Base-by-base conservation (phyloP, 495 filamentous ascomycete genomes). In the Trichoderma parareesei region DNA sequence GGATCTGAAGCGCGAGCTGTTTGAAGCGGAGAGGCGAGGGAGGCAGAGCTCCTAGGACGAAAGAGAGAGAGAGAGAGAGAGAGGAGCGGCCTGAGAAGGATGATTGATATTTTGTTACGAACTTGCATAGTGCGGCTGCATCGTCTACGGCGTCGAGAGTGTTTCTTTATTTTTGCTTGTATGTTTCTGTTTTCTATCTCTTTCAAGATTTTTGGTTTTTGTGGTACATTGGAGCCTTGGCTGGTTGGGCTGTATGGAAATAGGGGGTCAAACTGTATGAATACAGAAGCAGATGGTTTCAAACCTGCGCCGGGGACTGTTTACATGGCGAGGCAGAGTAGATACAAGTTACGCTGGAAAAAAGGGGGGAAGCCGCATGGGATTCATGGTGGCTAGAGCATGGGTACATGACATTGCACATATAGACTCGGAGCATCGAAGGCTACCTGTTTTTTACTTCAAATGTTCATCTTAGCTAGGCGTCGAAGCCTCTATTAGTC, bases 1-100 rank as follows among this genome's bases (percentile, higher is more conserved):
- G 76, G 84, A 89, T 70, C 83, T 87, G 69, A 85, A 83, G 65
- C 79, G 83, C 65, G 82, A 85, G 68, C 75, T 87, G 67, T 85
- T 86, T 69, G 83, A 85, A 61, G 88, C 86, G 43, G 80, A 81
- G 66, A 77, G 75, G 69, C 79, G 86, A 66, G 74, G 80, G 60
- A 67, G 72, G 64, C 33, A 37, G 4, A 37, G 33, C 33, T 10
- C 7, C 20, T 18, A 63, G 61, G 42, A 11, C 53, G 37, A 35
- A 27, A 57, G 27, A n/a, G n/a, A n/a, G n/a, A n/a, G n/a, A n/a
- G n/a, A n/a, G 53, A 57, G 7, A 14, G n/a, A 48, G 1, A 1
- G 40, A 41, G 11, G 11, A 27, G 20, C 16, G 41, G 27, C 38
- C 10, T 62, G 27, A 60, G 6, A 20, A 33, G 55, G 55, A 38